A percentile compares a stretch with the other conserved stretches of the same genome.
Evolutionary conservation across 176 grass and related monocot species (phyloP).

Genomic region (Zea luxurians): DNA sequence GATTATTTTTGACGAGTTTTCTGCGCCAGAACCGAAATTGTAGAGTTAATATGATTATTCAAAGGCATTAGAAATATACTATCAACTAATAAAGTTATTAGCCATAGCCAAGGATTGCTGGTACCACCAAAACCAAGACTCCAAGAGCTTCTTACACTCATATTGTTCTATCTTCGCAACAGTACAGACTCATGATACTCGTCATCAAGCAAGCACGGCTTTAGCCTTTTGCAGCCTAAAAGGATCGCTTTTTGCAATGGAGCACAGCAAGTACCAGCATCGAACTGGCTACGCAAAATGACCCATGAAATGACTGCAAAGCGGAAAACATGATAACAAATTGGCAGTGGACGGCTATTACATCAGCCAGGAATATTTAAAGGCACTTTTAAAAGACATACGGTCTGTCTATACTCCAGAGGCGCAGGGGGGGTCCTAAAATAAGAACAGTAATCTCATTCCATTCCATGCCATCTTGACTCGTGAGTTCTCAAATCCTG

Average conservation of each 20-base stretch:
- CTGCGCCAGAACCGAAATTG: constrained; percentile 39
- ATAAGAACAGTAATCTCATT: constrained; percentile 53
- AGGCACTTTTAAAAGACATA: constrained; percentile 59
- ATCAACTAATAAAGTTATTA: neutral
- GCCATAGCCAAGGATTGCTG: neutral
- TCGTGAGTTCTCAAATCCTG: constrained; percentile 11
- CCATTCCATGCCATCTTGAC: constrained; percentile 28
- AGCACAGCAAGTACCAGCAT: constrained; percentile 37
- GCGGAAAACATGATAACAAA: constrained; percentile 46
- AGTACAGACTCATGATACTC: constrained; percentile 36
- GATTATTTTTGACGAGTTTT: constrained; percentile 84
- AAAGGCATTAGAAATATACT: neutral
- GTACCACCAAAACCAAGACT: constrained; percentile 12
- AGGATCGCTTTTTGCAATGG: constrained; percentile 35
- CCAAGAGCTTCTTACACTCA: neutral
- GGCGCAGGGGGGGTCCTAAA: constrained; percentile 45
- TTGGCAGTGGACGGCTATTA: constrained; percentile 50
- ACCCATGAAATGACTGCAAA: constrained; percentile 39
- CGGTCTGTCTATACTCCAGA: constrained; percentile 46
- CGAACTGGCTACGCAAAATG: constrained; percentile 48
- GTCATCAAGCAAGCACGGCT: constrained; percentile 43
- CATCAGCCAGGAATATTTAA: constrained; percentile 63
- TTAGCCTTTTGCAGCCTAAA: constrained; percentile 46
- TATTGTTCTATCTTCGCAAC: constrained; percentile 31
- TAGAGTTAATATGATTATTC: constrained; percentile 16